These are phyloP conservation scores for Xylariaceae sp. DNA, from an alignment of 2,329 filamentous ascomycete species.

Conservation along the genomic window DNA sequence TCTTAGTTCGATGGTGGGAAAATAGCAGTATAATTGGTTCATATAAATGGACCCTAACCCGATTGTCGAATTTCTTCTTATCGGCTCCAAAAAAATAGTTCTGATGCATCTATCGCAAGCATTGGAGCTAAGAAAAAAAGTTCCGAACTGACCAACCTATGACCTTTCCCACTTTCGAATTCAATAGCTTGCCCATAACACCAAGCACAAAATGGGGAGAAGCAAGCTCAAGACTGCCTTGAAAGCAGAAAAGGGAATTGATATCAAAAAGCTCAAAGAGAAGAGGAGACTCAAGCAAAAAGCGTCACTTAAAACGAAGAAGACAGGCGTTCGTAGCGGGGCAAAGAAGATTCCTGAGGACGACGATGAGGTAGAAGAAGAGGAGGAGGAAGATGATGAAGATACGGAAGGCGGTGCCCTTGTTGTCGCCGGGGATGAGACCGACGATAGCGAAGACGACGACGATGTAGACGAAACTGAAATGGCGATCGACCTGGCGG, in stretches of 20 bases:
- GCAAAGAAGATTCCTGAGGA: constrained; percentile 24
- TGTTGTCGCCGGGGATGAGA: constrained; percentile 37
- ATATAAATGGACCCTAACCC: constrained; percentile 4
- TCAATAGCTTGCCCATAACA: constrained; percentile 18
- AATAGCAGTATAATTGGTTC: constrained; percentile 10
- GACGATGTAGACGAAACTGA: constrained; percentile 46
- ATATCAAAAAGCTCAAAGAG: constrained; percentile 41
- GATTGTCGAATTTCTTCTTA: constrained; percentile 21
- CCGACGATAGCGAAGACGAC: constrained; percentile 34
- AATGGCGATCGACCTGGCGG: constrained; percentile 51
- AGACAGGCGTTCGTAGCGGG: constrained; percentile 30
- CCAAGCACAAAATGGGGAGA: constrained; percentile 35
- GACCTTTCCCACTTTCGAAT: constrained; percentile 1
- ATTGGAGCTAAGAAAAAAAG: constrained; percentile 21
- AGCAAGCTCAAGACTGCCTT: constrained; percentile 41
- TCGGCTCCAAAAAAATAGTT: constrained; percentile 23
- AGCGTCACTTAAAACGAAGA: constrained; percentile 34
- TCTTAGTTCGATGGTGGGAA: constrained; percentile 1
- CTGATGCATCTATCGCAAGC: constrained; percentile 19
- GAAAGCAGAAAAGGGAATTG: constrained; percentile 40
- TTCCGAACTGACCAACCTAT: background rate
- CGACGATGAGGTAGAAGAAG: constrained; percentile 29
- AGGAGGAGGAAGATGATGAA: constrained; percentile 28
- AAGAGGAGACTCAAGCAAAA: constrained; percentile 41
- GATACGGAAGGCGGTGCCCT: constrained; percentile 33